Conservation (phyloP, 768 basidiomycete species). For the Trametopsis cervina region DNA sequence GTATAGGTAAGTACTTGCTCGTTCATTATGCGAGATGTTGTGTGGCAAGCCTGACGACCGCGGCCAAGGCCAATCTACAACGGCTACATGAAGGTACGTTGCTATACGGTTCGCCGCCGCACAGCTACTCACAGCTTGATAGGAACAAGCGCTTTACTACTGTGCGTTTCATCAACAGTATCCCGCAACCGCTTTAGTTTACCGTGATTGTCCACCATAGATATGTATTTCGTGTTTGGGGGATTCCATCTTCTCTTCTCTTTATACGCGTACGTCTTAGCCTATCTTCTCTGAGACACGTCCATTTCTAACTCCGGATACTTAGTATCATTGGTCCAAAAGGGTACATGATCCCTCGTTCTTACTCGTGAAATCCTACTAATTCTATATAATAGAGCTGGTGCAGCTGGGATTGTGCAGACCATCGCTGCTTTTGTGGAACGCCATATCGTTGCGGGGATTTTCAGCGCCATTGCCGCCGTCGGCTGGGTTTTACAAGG, state of each 20-base stretch:
- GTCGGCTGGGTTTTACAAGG: conserved; percentile 88
- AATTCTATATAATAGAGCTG: conserved; percentile 50
- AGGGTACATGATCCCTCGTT: conserved; percentile 34
- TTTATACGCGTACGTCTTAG: conserved; percentile 69
- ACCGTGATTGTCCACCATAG: conserved; percentile 36
- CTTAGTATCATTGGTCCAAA: conserved; percentile 90
- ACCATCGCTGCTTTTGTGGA: conserved; percentile 75
- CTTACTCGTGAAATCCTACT: background rate
- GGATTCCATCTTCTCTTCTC: conserved; percentile 94
- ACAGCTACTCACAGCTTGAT: conserved; percentile 24
- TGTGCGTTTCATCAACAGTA: conserved; percentile 42
- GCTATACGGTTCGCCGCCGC: conserved; percentile 10
- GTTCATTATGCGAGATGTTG: too few relatives aligned
- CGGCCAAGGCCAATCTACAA: conserved; percentile 96
- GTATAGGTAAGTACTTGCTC: conserved; percentile 83
- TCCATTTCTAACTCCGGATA: conserved; percentile 16
- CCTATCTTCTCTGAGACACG: background rate
- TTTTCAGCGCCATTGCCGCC: conserved; percentile 76
- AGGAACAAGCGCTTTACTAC: conserved; percentile 93
- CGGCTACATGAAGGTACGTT: conserved; percentile 89
- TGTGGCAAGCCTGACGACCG: too few relatives aligned
- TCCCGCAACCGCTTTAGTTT: conserved; percentile 15
- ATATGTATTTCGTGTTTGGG: conserved; percentile 94
- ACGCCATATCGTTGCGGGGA: conserved; percentile 69
- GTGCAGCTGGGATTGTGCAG: conserved; percentile 92